Evolutionary conservation across 306 rosid genomes (phyloP), one percentile per base, ranked within the genome.

Genomic region (Cucumis melo): DNA sequence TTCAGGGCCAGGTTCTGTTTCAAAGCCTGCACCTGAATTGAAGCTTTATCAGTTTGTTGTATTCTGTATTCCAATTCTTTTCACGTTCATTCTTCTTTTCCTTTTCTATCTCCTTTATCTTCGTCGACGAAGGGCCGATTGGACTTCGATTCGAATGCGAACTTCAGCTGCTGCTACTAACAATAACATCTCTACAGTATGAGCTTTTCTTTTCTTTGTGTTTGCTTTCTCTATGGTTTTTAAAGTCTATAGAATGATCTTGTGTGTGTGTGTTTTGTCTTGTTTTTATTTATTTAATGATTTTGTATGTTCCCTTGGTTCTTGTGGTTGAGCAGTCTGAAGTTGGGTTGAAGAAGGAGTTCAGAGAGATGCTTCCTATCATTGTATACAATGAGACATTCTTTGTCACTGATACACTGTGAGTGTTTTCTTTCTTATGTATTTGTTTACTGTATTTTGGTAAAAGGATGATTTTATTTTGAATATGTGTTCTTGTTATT

Each of bases 361-460:
- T 88, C 68, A 85, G 98, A 61, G 93, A 93, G 83, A 88, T 93
- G 98, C 85, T 93, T 46, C 97, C 97, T 70, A 81, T 93, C 58
- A 73, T 93, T 82, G 86, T 93, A 2, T 93, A 87, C 85, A 87
- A 78, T 66, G 83, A 89, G 88, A 89, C 95, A 86, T 89, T 91
- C 92, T 91, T 79, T 10, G 93, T 91, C 64, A 88, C 82, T 68
- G 98, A 91, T 76, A 84, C 95, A 19, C 90, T 77, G 97, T 93
- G 51, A 91, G 98, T 90, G 41, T n/a, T 15, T 23, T 73, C 77
- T 24, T 57, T 54, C 65, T 57, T n/a, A 50, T 38, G 21, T n/a
- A n/a, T 56, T 39, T 56, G 57, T 13, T 34, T 8, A 41, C 19
- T 60, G 15, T 13, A 2, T 48, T 73, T 60, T 16, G 50, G n/a